Base-by-base conservation (phyloP, 2,329 filamentous ascomycete genomes). In the Pyrenophora teres region DNA sequence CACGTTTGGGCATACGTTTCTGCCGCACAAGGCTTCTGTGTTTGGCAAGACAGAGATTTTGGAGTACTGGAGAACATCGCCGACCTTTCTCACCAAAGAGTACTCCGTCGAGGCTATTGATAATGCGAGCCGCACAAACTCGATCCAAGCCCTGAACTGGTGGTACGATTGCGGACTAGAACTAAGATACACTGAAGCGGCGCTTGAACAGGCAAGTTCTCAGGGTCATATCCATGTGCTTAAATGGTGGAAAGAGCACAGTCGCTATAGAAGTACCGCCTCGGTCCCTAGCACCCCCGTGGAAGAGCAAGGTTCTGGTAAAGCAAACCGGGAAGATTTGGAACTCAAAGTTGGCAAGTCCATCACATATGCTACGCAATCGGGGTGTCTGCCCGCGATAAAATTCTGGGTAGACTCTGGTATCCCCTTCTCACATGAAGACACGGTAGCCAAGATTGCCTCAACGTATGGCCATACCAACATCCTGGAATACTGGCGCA, bases 241-340 rank as follows among this genome's bases (percentile, higher is more conserved):
- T 1, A 88, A 95, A 64, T 97, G 93, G 93, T 97, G 93, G 93
- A 89, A 90, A 62, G 83, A 87, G 53, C 86, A 87, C 64, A 81
- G 87, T 37, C 74, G 75, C 1, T 75, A 77, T 47, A 71, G 75
- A 5, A 57, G 56, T 13, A 64, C 70, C n/a, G 55, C 62, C n/a
- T 46, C 56, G 5, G 45, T 53, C 2, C 40, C 62, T 1, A 52
- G 60, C 2, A 41, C 50, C 2, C 54, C 60, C 2, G 55, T 55
- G 2, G 50, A 59, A 25, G 59, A 66, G 32, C 52, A 61, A n/a
- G 55, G 51, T 6, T 41, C 52, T 15, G 49, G 37, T 10, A 56
- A 46, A 41, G 41, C 52, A 19, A 40, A 47, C 3, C 62, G 59
- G 2, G 59, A 67, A 2, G 53, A 59, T 49, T 69, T 87, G 4